Conservation (phyloP, 352 stramenopile genomes). For the Globisporangium cederbergense region DNA sequence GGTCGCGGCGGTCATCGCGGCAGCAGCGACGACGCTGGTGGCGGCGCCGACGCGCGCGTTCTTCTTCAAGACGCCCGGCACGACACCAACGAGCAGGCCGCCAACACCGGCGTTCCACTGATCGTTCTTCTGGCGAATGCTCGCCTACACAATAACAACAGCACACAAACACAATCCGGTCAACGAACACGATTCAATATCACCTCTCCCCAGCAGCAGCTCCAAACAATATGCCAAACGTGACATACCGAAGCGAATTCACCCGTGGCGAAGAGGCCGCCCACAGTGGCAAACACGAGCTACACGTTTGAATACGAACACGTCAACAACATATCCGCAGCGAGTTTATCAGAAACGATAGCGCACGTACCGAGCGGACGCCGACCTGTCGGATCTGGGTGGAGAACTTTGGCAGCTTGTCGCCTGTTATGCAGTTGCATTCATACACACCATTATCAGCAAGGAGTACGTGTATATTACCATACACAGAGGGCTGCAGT, state of each 20-base stretch:
- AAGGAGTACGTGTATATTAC: background rate
- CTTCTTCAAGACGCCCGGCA: conserved; percentile 73
- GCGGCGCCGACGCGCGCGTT: conserved; percentile 63
- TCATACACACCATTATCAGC: background rate
- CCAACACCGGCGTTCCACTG: conserved; percentile 65
- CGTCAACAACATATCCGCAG: background rate
- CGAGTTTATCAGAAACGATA: background rate
- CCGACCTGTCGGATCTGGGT: conserved; percentile 80
- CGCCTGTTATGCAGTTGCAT: conserved; percentile 31
- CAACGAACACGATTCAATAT: background rate
- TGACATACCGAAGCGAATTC: conserved; percentile 49
- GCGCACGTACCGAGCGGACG: conserved; percentile 50
- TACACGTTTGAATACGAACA: conserved; percentile 17
- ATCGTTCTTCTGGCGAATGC: conserved; percentile 70
- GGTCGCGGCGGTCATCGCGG: conserved; percentile 45
- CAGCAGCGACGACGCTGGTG: conserved; percentile 39
- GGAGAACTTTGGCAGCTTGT: conserved; percentile 78
- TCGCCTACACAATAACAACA: conserved; percentile 23
- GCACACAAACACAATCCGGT: background rate
- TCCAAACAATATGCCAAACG: background rate
- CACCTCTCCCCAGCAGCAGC: background rate
- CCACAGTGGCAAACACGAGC: conserved; percentile 71
- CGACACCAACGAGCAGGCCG: conserved; percentile 55
- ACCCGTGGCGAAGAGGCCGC: conserved; percentile 58
- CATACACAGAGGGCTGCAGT: background rate